phyloP scores from a whole-genome alignment of 345 rosid genomes.

The Arabidopsis suecica region DNA sequence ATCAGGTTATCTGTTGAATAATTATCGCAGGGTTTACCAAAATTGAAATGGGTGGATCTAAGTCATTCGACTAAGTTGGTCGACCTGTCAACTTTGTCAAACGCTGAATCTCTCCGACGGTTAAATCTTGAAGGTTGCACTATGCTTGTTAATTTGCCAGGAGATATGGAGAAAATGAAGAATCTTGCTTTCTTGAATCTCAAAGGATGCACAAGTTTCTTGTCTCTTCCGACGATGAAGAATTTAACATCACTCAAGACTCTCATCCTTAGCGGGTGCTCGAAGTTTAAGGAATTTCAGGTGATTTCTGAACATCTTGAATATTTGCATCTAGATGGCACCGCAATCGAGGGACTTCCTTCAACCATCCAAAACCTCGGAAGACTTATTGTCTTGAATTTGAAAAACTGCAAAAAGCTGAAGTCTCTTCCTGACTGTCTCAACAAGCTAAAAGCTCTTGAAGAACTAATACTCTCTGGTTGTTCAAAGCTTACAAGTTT shows the following conservation, averaged over 20 bases:
- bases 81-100: slow-evolving; percentile 31
- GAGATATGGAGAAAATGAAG: slow-evolving; percentile 20
- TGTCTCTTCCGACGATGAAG: not conserved
- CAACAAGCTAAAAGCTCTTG: slow-evolving; percentile 16
- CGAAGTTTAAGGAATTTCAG: slow-evolving; percentile 12
- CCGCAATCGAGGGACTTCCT: slow-evolving; percentile 27
- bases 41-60: slow-evolving; percentile 38
- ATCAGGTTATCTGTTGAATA: no score
- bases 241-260: slow-evolving; percentile 1
- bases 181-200: slow-evolving; percentile 23
- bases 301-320: slow-evolving; percentile 14
- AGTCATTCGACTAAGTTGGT: slow-evolving; percentile 10
- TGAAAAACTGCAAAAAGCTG: slow-evolving; percentile 22
- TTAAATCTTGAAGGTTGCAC: slow-evolving; percentile 37
- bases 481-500: slow-evolving; percentile 1
- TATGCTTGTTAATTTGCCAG: slow-evolving; percentile 2
- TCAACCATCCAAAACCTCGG: not conserved
- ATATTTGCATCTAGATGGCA: slow-evolving; percentile 21
- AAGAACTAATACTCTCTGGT: slow-evolving; percentile 32
- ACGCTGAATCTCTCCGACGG: slow-evolving; percentile 14
- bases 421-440: slow-evolving; percentile 1
- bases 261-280: slow-evolving; percentile 38
- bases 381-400: not conserved
- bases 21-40: slow-evolving; percentile 16
- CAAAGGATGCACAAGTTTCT: slow-evolving; percentile 31